Base-by-base conservation (phyloP, 208 protist species). In the Acanthamoeba polyphaga region DNA sequence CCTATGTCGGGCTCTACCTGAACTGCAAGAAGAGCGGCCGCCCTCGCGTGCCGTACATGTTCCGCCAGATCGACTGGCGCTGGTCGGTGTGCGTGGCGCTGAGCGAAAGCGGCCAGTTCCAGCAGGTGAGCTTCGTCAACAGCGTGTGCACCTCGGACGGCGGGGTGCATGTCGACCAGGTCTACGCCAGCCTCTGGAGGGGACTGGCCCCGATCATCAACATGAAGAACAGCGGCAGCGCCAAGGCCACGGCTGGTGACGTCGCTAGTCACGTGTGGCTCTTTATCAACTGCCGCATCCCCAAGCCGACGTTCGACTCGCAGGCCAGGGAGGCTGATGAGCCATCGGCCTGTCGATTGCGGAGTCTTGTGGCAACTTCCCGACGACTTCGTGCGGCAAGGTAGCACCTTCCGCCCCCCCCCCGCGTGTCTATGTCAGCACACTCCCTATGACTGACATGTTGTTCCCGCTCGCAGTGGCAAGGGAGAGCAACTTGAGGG, bases 81-180 rank as follows among this genome's bases (percentile, higher is more conserved):
- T 99, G 99, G 99, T 99, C 99, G 96, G 97, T 99, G 51, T 98
- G 97, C 95, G 98, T 99, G 19, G 97, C 98, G 9, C 96, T 99
- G 15, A 97, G 98, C 29, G 99, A 99, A 89, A 99, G 99, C 82
- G 98, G 99, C 15, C 34, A 97, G 27, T 99, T 99, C 90, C 97
- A 99, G 95, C 99, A 99, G 96, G 98, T 99, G 12, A 99, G 98
- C 95, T 99, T 99, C 96, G 99, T 99, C 27, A 99, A 99, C 96
- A 98, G 97, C 62, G 99, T 99, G 95, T 98, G 98, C 19, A 99
- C 99, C 8, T 99, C 96, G 9, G 99, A 99, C 46, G 99, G 99
- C 82, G 99, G 99, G 29, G 99, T 97, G 1, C 99, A 99, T 97
- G 99, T 99, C 24, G 98, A 99, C 94, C 99, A 99, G 97, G 98